Percentiles rank a stretch among this genome's conserved stretches.
Evolutionary conservation across 805 yeast species (phyloP).

Genomic region (Saturnispora saitoi): DNA sequence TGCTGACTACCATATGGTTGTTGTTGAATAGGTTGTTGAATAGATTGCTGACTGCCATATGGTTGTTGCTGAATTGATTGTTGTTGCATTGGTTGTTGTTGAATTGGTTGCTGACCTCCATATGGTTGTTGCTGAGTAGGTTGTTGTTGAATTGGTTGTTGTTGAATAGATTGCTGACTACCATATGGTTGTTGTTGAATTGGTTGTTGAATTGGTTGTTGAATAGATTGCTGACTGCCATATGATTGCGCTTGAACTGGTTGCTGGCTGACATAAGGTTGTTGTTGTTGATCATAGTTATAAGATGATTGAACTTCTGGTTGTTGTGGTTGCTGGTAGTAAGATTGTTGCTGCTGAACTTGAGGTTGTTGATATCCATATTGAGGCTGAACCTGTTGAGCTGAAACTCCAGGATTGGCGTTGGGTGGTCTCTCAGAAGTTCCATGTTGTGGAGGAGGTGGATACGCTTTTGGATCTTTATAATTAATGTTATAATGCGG

Average conservation of each 20-base stretch:
- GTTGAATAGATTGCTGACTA: neutral
- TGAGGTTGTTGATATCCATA: constrained; percentile 3
- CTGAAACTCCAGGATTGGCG: constrained; percentile 14
- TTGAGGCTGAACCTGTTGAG: neutral
- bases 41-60: neutral
- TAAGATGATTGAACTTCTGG: constrained; percentile 14
- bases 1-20: constrained; percentile 4
- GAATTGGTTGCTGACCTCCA: neutral
- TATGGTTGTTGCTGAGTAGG: constrained; percentile 2
- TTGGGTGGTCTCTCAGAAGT: constrained; percentile 8
- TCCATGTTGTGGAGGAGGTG: constrained; percentile 16
- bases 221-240: constrained; percentile 11
- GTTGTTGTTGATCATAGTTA: constrained; percentile 11
- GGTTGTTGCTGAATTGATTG: constrained; percentile 13
- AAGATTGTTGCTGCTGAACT: constrained; percentile 1
- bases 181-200: neutral
- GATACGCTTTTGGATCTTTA: constrained; percentile 17
- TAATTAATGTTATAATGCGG: constrained; percentile 17
- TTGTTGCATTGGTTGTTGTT: constrained; percentile 12
- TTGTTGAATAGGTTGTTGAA: no score
- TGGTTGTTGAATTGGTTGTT: constrained; percentile 11
- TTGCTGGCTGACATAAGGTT: no score
- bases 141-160: neutral
- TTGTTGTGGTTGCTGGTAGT: constrained; percentile 8
- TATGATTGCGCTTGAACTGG: no score